Evolutionary conservation across 192 early-diverging fungal genomes (phyloP).

Genomic region (Coemansia sp.): DNA sequence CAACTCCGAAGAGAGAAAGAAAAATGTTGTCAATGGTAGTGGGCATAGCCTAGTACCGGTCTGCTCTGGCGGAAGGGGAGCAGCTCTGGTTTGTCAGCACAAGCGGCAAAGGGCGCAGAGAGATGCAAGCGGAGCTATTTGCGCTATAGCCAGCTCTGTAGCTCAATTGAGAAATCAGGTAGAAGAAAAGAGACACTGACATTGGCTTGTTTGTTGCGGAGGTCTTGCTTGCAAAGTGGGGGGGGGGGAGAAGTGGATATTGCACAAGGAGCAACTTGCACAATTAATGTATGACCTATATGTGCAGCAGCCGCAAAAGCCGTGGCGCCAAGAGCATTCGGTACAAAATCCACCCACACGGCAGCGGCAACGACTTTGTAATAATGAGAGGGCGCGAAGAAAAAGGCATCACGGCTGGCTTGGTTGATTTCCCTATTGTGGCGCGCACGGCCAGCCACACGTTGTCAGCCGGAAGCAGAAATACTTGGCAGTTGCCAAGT

Average conservation of each 20-base stretch:
- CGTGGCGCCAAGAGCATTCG: slow-evolving; percentile 4
- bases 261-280: not conserved
- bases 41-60: not conserved
- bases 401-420: not conserved
- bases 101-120: not conserved
- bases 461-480: not conserved
- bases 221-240: too few species aligned
- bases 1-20: too few species aligned
- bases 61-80: not conserved
- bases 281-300: not conserved
- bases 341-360: not conserved
- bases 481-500: not conserved
- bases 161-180: not conserved
- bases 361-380: not conserved
- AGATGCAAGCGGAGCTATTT: not conserved
- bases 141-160: not conserved
- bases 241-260: not conserved
- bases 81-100: not conserved
- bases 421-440: not conserved
- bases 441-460: not conserved
- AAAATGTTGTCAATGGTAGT: not conserved
- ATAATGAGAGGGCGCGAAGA: too few species aligned
- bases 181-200: not conserved
- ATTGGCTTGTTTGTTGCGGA: too few species aligned
- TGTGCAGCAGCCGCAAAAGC: not conserved